Evolutionary conservation across 139 green algal species (phyloP), one percentile per base, ranked within the genome.

Genomic region (Marvania coccoides): DNA sequence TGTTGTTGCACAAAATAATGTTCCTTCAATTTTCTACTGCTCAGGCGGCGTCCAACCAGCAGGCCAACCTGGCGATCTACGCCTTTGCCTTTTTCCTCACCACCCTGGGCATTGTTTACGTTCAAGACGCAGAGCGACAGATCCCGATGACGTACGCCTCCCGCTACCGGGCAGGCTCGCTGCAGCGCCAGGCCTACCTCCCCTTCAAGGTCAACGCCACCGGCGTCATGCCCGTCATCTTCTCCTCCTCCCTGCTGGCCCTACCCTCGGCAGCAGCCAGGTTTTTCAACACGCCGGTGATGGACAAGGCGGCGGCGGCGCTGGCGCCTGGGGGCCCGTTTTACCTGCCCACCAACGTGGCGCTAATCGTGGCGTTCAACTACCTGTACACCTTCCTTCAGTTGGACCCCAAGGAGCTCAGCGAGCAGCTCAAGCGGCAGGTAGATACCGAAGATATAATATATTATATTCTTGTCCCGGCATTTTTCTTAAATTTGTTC

Each of bases 311-410:
- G n/a, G 84, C 87, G 2, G 47, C 34, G 19, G 74, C 75, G 0
- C 47, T 98, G 35, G 87, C 81, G 8, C 90, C 92, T 4, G 83
- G 82, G n/a, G 89, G 88, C 26, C 9, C 75, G 19, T 57, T 89
- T 29, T 97, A 95, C 73, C 71, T 96, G 46, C 90, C 90, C 15
- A 69, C 87, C 64, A 97, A 93, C 63, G 84, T 98, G 33, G 84
- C 75, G 7, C 83, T 99, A 29, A 99, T 99, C 60, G 87, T 82
- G 13, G 90, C 91, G 67, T 98, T 99, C 88, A 99, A 99, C 81
- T 99, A 97, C 82, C 96, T 97, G 78, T 99, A 99, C 85, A 99
- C 94, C 42, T 99, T 98, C 85, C 80, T 98, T 53, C 89, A 95
- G 79, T 74, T 99, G n/a, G 94, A 99, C 51, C 94, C 94, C 53